These are phyloP conservation scores for Russula vinacea DNA, from an alignment of 768 basidiomycete species.

Conservation along the genomic window DNA sequence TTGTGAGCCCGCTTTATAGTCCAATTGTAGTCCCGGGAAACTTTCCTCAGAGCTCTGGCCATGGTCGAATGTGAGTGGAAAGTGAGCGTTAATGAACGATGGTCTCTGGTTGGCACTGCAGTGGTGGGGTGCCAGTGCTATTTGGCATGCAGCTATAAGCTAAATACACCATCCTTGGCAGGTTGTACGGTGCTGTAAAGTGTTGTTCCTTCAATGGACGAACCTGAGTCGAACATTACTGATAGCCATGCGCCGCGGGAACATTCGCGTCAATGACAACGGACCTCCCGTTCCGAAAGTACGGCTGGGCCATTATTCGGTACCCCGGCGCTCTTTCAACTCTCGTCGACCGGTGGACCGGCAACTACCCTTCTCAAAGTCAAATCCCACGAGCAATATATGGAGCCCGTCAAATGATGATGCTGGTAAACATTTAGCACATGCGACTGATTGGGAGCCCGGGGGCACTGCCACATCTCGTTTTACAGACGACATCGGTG, in stretches of 20 bases:
- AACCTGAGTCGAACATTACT: neutral
- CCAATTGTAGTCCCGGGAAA: slow-evolving; percentile 18
- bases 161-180: neutral
- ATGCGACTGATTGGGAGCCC: too few species aligned
- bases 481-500: neutral
- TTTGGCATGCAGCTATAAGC: neutral
- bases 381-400: neutral
- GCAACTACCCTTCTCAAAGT: too few species aligned
- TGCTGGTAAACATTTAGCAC: neutral
- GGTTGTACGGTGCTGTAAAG: neutral
- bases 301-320: neutral
- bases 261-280: neutral
- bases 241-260: neutral
- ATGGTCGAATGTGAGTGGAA: neutral
- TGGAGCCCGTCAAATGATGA: too few species aligned
- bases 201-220: neutral
- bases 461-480: neutral
- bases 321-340: neutral
- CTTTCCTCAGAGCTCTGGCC: slow-evolving; percentile 21
- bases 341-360: too few species aligned
- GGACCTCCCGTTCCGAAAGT: neutral
- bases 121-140: neutral
- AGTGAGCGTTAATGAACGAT: too few species aligned
- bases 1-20: slow-evolving; percentile 25
- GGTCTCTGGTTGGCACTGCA: neutral